Percentiles rank a stretch among this genome's conserved stretches.
These are phyloP conservation scores for Flueggea neowawraea DNA, from an alignment of 441 rosid genomes.

Conservation along the genomic window DNA sequence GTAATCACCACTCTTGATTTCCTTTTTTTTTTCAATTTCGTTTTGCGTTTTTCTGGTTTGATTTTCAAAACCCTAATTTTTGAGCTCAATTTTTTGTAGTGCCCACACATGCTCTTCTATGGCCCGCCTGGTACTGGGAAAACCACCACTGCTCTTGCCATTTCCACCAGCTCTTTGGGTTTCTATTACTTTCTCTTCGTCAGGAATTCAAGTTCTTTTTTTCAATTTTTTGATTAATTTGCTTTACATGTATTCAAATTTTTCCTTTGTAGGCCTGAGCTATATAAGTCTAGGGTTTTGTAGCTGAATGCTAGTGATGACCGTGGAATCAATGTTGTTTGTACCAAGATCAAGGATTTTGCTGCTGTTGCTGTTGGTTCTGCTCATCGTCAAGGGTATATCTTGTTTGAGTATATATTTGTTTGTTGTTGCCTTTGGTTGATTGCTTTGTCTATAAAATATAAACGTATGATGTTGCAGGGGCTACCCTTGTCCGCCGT, in stretches of 20 bases:
- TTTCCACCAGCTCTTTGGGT: conserved; percentile 91
- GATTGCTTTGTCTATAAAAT: conserved; percentile 1
- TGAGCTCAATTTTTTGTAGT: conserved; percentile 35
- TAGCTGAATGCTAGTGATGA: conserved; percentile 99
- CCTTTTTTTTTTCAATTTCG: neutral
- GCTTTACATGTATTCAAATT: no score
- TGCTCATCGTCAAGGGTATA: conserved; percentile 66
- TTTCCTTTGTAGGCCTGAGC: conserved; percentile 62
- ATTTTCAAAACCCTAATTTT: conserved; percentile 33
- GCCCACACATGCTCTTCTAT: conserved; percentile 95
- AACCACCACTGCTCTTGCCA: conserved; percentile 95
- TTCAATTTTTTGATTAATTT: no score
- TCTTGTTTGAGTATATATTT: neutral
- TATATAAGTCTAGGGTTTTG: conserved; percentile 89
- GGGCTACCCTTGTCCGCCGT: conserved; percentile 90
- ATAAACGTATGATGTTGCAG: conserved; percentile 35
- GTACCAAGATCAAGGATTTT: conserved; percentile 94
- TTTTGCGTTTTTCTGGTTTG: neutral
- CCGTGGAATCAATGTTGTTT: conserved; percentile 96
- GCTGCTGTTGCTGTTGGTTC: conserved; percentile 96
- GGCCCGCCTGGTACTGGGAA: conserved; percentile 97
- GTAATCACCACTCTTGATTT: conserved; percentile 18
- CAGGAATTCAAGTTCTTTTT: no score
- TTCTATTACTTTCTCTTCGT: conserved; percentile 4
- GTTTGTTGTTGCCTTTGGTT: neutral